Evolutionary conservation across 2,329 filamentous ascomycete species (phyloP).

Genomic region (Gaeumannomyces tritici): DNA sequence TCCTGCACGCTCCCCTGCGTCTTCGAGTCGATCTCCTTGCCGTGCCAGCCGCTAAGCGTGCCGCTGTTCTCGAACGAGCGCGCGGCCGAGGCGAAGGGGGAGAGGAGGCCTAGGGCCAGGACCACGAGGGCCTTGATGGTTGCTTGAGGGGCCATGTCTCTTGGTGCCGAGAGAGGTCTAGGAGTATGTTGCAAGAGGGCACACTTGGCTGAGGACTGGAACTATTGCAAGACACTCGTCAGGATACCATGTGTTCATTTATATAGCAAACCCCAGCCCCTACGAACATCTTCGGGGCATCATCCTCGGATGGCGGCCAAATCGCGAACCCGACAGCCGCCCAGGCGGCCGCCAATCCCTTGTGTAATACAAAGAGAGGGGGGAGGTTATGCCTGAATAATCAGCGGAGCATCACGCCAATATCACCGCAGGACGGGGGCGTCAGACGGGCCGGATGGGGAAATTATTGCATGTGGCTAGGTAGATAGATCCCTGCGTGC

Average conservation of each 20-base stretch:
- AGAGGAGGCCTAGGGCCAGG: neutral
- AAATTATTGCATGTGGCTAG: too few species aligned
- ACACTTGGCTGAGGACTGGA: neutral
- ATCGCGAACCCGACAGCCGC: neutral
- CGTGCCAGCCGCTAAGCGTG: conserved; percentile 29
- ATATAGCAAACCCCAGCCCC: neutral
- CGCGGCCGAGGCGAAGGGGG: neutral
- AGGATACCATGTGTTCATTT: neutral
- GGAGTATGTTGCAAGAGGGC: neutral
- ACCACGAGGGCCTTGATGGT: neutral
- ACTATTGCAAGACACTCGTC: neutral
- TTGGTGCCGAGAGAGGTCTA: neutral
- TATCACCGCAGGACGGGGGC: too few species aligned
- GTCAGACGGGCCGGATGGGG: too few species aligned
- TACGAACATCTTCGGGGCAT: neutral
- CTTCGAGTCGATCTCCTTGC: conserved; percentile 24
- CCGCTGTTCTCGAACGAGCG: conserved; percentile 22
- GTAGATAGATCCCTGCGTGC: too few species aligned
- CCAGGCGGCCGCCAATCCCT: neutral
- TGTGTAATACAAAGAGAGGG: too few species aligned
- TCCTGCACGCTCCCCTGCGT: conserved; percentile 27
- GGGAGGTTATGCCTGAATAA: too few species aligned
- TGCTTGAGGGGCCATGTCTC: neutral
- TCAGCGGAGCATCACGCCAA: too few species aligned
- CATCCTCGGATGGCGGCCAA: too few species aligned